phyloP scores from a whole-genome alignment of 2,329 filamentous ascomycete genomes.

The Sarocladium brachiariae region DNA sequence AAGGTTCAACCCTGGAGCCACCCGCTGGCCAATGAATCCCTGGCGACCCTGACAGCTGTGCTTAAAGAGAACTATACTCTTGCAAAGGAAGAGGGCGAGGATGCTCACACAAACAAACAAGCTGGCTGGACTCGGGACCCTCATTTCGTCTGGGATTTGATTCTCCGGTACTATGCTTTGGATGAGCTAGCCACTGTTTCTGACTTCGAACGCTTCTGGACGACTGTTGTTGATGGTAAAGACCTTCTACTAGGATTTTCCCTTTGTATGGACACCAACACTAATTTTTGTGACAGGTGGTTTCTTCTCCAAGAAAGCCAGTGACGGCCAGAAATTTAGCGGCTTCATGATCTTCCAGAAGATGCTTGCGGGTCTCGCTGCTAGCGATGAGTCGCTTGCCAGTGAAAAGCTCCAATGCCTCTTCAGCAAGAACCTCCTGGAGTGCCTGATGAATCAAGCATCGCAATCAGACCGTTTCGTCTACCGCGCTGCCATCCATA shows the following conservation, averaged over 20 bases:
- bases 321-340: constrained; percentile 83
- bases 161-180: constrained; percentile 51
- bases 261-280: background rate
- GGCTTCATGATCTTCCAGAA: constrained; percentile 84
- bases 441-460: constrained; percentile 76
- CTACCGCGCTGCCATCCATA: constrained; percentile 70
- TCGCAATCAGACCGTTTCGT: constrained; percentile 71
- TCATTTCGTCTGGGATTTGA: constrained; percentile 81
- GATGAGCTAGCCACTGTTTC: constrained; percentile 29
- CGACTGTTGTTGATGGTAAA: constrained; percentile 75
- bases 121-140: constrained; percentile 74
- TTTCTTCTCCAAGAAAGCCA: constrained; percentile 74
- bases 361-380: constrained; percentile 52
- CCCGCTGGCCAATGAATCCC: constrained; percentile 63
- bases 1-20: constrained; percentile 69
- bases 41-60: constrained; percentile 64
- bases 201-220: constrained; percentile 75
- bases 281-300: constrained; percentile 51
- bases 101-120: constrained; percentile 47
- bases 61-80: constrained; percentile 65
- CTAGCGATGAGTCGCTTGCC: constrained; percentile 23
- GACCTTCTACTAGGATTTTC: background rate
- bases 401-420: constrained; percentile 44
- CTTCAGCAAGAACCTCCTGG: constrained; percentile 78
- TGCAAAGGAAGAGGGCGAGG: constrained; percentile 36